Percentiles rank a stretch among this genome's conserved stretches.
Conservation (phyloP, 2,329 filamentous ascomycete species). For the Penicillium sp. region DNA sequence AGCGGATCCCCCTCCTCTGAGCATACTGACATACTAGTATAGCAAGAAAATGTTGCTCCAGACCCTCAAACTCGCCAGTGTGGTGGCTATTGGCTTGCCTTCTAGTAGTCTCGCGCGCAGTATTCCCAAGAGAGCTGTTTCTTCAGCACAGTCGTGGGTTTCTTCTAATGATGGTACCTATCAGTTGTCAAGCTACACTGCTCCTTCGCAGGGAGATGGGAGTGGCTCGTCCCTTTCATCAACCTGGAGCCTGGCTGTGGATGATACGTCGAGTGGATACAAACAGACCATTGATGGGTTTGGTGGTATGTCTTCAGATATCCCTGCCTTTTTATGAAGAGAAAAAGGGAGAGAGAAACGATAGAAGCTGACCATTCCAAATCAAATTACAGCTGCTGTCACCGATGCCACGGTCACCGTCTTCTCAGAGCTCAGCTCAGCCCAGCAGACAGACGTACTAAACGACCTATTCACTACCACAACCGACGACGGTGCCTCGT, state of each 20-base stretch:
- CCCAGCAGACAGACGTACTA: neutral
- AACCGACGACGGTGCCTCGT: neutral
- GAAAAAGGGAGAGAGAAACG: neutral
- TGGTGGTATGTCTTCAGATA: neutral
- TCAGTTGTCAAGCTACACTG: slow-evolving; percentile 1
- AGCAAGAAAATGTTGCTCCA: neutral
- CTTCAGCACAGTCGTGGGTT: slow-evolving; percentile 1
- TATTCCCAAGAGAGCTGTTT: neutral
- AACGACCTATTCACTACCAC: slow-evolving; percentile 5
- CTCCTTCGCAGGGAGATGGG: neutral
- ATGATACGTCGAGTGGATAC: slow-evolving; percentile 3
- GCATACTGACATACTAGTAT: neutral
- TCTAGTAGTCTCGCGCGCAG: neutral
- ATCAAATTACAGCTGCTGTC: slow-evolving; percentile 4
- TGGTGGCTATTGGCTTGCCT: slow-evolving; percentile 1
- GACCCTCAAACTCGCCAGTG: slow-evolving; percentile 1
- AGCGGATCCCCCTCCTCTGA: neutral
- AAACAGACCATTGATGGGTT: slow-evolving; percentile 8
- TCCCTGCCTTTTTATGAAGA: neutral
- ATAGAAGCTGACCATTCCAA: neutral
- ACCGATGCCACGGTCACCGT: slow-evolving; percentile 10
- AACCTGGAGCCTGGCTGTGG: slow-evolving; percentile 1
- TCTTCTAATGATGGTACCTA: slow-evolving; percentile 4
- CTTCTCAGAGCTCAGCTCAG: slow-evolving; percentile 3
- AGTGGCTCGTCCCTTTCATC: neutral